Percentiles rank a stretch among this genome's conserved stretches.
These are phyloP conservation scores for Metschnikowia baotianmanensis DNA, from an alignment of 805 yeast species.

Conservation along the genomic window DNA sequence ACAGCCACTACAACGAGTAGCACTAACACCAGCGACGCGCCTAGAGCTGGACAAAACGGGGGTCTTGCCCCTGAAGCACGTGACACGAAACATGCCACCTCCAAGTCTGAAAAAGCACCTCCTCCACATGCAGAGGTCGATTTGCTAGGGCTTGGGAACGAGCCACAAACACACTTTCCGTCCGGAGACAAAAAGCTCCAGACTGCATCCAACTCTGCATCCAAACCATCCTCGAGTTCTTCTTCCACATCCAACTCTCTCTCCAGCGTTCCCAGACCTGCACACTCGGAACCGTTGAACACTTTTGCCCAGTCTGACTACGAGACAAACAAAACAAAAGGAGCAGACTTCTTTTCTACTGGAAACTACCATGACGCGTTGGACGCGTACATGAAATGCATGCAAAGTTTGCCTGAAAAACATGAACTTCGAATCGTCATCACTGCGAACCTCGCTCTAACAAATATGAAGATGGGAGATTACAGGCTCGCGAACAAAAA, in stretches of 20 bases:
- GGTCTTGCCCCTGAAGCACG: too few species aligned
- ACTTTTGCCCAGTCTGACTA: slow-evolving; percentile 43
- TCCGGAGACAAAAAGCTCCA: too few species aligned
- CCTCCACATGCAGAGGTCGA: slow-evolving; percentile 20
- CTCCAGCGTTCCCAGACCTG: slow-evolving; percentile 11
- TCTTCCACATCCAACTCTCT: slow-evolving; percentile 20
- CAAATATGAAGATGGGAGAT: slow-evolving; percentile 68
- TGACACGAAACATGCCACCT: not conserved
- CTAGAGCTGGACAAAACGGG: too few species aligned
- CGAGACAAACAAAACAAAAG: slow-evolving; percentile 52
- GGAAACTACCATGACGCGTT: slow-evolving; percentile 80
- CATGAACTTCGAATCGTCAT: slow-evolving; percentile 70
- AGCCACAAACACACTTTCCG: too few species aligned
- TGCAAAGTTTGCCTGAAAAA: slow-evolving; percentile 51
- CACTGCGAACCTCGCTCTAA: slow-evolving; percentile 69
- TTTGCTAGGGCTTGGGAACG: slow-evolving; percentile 26
- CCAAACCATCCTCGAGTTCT: slow-evolving; percentile 21
- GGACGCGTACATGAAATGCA: slow-evolving; percentile 52
- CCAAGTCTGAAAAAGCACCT: not conserved
- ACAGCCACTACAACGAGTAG: too few species aligned
- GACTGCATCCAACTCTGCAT: too few species aligned
- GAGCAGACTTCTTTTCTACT: slow-evolving; percentile 61
- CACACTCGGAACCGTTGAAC: slow-evolving; percentile 27
- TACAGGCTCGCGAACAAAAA: slow-evolving; percentile 49
- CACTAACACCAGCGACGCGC: too few species aligned